A percentile compares a stretch with the other conserved stretches of the same genome.
Conservation (phyloP, 1,284 basidiomycete genomes). For the Sporisorium iseilematis-ciliati region DNA sequence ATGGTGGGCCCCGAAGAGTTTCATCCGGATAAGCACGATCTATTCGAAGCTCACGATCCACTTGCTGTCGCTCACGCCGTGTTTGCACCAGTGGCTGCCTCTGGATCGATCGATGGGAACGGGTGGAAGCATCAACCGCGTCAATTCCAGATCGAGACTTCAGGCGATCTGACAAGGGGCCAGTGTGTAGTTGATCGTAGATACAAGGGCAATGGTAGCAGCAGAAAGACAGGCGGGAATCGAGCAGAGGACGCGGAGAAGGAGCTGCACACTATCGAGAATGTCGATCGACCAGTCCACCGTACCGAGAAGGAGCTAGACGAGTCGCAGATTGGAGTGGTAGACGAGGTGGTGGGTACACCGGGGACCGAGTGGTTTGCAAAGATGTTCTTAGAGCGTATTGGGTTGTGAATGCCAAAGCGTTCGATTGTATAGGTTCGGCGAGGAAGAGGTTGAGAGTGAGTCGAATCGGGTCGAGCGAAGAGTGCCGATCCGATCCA, state of each 20-base stretch:
- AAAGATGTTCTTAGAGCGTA: slow-evolving; percentile 49
- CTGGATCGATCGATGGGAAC: slow-evolving; percentile 5
- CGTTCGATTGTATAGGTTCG: neutral
- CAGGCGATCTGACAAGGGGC: slow-evolving; percentile 61
- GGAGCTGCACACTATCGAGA: slow-evolving; percentile 29
- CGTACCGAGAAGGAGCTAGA: neutral
- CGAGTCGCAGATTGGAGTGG: slow-evolving; percentile 34
- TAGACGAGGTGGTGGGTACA: slow-evolving; percentile 52
- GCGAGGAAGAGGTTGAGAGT: neutral
- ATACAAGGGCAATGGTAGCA: slow-evolving; percentile 38
- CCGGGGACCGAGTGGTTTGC: slow-evolving; percentile 60
- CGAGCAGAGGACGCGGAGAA: slow-evolving; percentile 37
- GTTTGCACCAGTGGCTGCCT: slow-evolving; percentile 34
- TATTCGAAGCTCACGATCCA: slow-evolving; percentile 66
- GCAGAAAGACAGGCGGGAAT: slow-evolving; percentile 43
- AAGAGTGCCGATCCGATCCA: slow-evolving; percentile 3
- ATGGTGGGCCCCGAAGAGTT: slow-evolving; percentile 55
- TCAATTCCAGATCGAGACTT: slow-evolving; percentile 60
- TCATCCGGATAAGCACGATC: slow-evolving; percentile 56
- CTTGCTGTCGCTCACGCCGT: slow-evolving; percentile 65
- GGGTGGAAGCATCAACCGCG: slow-evolving; percentile 47
- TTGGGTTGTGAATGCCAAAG: slow-evolving; percentile 20
- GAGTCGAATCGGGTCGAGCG: neutral
- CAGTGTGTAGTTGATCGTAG: slow-evolving; percentile 62
- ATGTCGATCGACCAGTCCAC: slow-evolving; percentile 25